Evolutionary conservation across 139 green algal species (phyloP).

Genomic region (Pleodorina starrii): DNA sequence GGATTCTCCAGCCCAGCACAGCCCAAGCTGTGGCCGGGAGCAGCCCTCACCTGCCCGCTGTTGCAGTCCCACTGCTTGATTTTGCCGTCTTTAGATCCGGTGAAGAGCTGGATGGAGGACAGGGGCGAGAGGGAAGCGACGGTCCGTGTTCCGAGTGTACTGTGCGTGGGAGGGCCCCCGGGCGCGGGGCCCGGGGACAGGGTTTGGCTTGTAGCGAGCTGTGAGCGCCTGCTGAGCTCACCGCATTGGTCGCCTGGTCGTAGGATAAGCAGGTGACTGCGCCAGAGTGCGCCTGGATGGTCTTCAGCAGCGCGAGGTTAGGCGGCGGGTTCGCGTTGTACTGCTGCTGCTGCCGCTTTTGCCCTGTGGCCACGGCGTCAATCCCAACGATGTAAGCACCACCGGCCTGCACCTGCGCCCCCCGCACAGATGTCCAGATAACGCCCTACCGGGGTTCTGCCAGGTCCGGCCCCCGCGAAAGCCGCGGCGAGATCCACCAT

Average conservation of each 20-base stretch:
- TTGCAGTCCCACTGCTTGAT: constrained; percentile 52
- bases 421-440: too few relatives aligned
- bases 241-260: constrained; percentile 42
- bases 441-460: constrained; percentile 36
- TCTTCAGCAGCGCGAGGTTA: constrained; percentile 30
- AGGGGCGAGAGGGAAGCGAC: too few relatives aligned
- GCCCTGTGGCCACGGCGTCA: constrained; percentile 7
- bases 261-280: constrained; percentile 30
- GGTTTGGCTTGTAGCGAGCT: neutral
- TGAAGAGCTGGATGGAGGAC: constrained; percentile 38
- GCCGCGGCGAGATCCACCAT: constrained; percentile 17
- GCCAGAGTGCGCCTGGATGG: constrained; percentile 19
- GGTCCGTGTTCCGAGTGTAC: too few relatives aligned
- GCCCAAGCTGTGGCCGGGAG: too few relatives aligned
- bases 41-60: constrained; percentile 14
- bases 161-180: too few relatives aligned
- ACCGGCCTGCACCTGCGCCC: too few relatives aligned
- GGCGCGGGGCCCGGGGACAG: too few relatives aligned
- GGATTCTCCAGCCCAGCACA: too few relatives aligned
- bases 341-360: constrained; percentile 43
- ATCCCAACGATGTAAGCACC: too few relatives aligned
- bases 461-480: constrained; percentile 31
- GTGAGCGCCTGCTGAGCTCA: neutral
- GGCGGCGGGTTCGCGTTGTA: constrained; percentile 31
- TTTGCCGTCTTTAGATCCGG: constrained; percentile 46